Conservation (phyloP, 2,329 filamentous ascomycete species). For the Trichoderma sp. region DNA sequence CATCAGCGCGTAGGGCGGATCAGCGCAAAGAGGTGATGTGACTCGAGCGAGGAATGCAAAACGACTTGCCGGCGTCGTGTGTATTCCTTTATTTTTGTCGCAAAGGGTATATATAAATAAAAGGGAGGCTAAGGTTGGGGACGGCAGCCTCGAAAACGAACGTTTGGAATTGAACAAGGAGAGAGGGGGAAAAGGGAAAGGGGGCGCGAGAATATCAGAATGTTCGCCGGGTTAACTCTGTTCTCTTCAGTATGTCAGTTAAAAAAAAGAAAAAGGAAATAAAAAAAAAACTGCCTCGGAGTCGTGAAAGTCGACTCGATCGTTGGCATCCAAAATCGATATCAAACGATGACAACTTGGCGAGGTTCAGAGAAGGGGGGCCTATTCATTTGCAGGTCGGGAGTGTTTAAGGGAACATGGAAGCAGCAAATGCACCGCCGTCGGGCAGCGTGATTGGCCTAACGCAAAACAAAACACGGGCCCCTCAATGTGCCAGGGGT, state of each 20-base stretch:
- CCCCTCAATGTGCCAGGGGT: constrained; percentile 23
- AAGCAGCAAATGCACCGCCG: constrained; percentile 24
- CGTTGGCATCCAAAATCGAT: constrained; percentile 14
- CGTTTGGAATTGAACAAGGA: constrained; percentile 16
- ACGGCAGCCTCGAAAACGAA: constrained; percentile 14
- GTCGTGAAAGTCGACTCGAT: constrained; percentile 22
- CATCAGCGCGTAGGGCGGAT: constrained; percentile 33
- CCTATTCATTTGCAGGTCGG: constrained; percentile 26
- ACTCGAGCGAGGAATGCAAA: constrained; percentile 32
- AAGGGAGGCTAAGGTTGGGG: background rate
- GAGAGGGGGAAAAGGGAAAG: background rate
- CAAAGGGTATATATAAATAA: constrained; percentile 16
- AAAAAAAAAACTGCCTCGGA: constrained; percentile 3
- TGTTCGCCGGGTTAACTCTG: constrained; percentile 17
- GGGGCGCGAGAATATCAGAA: constrained; percentile 17
- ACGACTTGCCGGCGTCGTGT: constrained; percentile 23
- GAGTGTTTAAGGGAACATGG: constrained; percentile 32
- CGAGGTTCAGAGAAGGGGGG: constrained; percentile 27
- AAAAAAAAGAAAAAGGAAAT: background rate
- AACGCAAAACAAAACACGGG: constrained; percentile 33
- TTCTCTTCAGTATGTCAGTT: constrained; percentile 1
- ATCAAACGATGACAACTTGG: constrained; percentile 25
- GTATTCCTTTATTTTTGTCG: background rate
- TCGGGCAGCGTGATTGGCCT: constrained; percentile 30
- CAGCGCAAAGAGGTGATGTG: constrained; percentile 21